Conservation (phyloP, 768 basidiomycete species). For the Dioszegia hungarica region DNA sequence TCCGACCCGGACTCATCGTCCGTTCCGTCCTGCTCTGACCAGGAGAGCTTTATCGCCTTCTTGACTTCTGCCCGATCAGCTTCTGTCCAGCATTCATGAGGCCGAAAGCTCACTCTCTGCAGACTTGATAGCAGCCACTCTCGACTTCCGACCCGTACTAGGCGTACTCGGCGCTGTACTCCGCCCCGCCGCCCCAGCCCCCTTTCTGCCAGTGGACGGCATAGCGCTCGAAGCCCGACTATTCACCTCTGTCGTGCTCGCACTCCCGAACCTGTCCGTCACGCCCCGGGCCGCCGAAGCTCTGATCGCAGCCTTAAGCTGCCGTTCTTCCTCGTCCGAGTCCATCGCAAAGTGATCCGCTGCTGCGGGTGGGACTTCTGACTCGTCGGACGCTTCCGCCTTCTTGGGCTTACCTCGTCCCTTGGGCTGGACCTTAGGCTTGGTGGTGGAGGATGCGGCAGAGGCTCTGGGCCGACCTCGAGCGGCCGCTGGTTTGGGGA, state of each 20-base stretch:
- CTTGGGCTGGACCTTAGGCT: neutral
- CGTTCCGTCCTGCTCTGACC: neutral
- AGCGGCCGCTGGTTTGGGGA: neutral
- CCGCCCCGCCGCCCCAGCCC: too few relatives aligned
- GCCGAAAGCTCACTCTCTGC: neutral
- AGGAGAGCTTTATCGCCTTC: neutral
- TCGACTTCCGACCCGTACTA: neutral
- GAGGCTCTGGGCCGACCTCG: neutral
- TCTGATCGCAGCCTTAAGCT: slow-evolving; percentile 25
- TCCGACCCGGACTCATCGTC: slow-evolving; percentile 8
- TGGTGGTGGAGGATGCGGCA: neutral
- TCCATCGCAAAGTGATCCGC: slow-evolving; percentile 36
- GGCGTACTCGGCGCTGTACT: slow-evolving; percentile 3
- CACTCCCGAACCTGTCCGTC: slow-evolving; percentile 3
- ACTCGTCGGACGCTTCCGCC: slow-evolving; percentile 15
- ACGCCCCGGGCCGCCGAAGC: neutral
- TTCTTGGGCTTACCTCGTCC: slow-evolving; percentile 1
- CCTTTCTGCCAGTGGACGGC: neutral
- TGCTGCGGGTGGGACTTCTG: slow-evolving; percentile 3
- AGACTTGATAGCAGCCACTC: slow-evolving; percentile 1
- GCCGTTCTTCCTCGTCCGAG: slow-evolving; percentile 34
- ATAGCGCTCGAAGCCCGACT: neutral
- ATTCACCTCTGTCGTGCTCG: neutral
- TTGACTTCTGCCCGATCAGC: slow-evolving; percentile 2
- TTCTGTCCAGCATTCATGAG: neutral